Conservation (phyloP, 192 early-diverging fungal species). For the Backusella circina region DNA sequence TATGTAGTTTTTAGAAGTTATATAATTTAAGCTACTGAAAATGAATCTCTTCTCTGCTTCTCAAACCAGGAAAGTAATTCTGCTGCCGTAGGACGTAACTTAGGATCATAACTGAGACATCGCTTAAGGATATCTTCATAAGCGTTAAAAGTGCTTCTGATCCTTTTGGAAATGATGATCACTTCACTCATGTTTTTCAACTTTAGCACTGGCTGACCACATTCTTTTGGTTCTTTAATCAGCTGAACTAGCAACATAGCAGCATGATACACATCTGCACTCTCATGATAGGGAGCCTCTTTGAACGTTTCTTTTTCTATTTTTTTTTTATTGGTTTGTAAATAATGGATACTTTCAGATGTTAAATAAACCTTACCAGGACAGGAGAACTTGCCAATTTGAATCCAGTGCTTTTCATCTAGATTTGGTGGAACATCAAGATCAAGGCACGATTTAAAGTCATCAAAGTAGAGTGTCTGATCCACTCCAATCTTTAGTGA, state of each 20-base stretch:
- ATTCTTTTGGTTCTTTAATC: not conserved
- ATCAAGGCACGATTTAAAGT: not conserved
- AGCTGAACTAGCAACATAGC: not conserved
- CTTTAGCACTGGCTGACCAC: not conserved
- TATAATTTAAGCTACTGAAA: no score
- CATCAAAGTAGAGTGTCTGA: not conserved
- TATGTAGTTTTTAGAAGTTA: no score
- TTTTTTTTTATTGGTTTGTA: not conserved
- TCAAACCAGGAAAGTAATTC: not conserved
- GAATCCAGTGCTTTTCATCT: not conserved
- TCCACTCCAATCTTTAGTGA: not conserved
- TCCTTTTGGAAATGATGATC: not conserved
- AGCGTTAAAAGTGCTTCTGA: not conserved
- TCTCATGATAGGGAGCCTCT: not conserved
- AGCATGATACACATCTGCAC: not conserved
- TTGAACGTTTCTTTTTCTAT: not conserved
- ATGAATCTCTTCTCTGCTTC: not conserved
- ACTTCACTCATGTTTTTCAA: not conserved
- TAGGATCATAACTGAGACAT: not conserved
- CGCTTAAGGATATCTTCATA: not conserved
- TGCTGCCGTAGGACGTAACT: not conserved
- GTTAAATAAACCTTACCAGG: not conserved
- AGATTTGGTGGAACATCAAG: not conserved
- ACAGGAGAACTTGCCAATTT: not conserved
- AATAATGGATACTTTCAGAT: not conserved